phyloP scores from a whole-genome alignment of 305 asterid genomes.

The Fraxinus latifolia region DNA sequence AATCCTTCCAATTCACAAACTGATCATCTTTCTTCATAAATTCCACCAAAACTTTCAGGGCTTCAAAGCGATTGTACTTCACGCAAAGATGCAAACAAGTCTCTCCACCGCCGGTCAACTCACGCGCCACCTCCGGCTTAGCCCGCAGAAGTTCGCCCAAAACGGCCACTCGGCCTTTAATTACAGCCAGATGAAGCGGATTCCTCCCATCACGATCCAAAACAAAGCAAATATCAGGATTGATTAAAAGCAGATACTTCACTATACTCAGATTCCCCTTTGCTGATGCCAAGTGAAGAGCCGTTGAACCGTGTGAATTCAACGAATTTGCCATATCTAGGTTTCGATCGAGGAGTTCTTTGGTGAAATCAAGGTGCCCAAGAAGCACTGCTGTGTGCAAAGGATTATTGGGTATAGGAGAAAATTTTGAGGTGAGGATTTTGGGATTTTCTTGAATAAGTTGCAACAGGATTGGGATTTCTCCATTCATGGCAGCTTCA shows the following conservation, averaged over 20 bases:
- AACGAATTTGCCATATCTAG: slow-evolving; percentile 24
- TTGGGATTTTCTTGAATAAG: slow-evolving; percentile 20
- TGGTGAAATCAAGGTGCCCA: slow-evolving; percentile 28
- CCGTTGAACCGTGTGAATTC: slow-evolving; percentile 30
- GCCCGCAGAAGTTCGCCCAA: slow-evolving; percentile 25
- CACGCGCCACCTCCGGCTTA: slow-evolving; percentile 32
- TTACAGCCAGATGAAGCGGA: slow-evolving; percentile 43
- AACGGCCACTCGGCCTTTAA: slow-evolving; percentile 36
- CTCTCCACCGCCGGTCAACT: slow-evolving; percentile 27
- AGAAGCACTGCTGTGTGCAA: slow-evolving; percentile 32
- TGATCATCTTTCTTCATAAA: slow-evolving; percentile 19
- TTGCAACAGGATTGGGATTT: slow-evolving; percentile 15
- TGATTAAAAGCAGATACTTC: slow-evolving; percentile 20
- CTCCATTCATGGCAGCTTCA: slow-evolving; percentile 22
- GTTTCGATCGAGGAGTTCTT: slow-evolving; percentile 18
- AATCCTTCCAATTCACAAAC: slow-evolving; percentile 34
- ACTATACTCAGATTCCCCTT: slow-evolving; percentile 29
- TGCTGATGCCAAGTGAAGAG: slow-evolving; percentile 42
- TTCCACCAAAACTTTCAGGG: slow-evolving; percentile 30
- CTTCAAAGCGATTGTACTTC: slow-evolving; percentile 36
- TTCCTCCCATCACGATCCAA: slow-evolving; percentile 33
- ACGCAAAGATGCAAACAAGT: slow-evolving; percentile 39
- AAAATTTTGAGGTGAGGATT: slow-evolving; percentile 12
- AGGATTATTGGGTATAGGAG: slow-evolving; percentile 17
- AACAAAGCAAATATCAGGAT: slow-evolving; percentile 29